Conservation (phyloP, 495 filamentous ascomycete genomes). For the Aspergillus campestris region DNA sequence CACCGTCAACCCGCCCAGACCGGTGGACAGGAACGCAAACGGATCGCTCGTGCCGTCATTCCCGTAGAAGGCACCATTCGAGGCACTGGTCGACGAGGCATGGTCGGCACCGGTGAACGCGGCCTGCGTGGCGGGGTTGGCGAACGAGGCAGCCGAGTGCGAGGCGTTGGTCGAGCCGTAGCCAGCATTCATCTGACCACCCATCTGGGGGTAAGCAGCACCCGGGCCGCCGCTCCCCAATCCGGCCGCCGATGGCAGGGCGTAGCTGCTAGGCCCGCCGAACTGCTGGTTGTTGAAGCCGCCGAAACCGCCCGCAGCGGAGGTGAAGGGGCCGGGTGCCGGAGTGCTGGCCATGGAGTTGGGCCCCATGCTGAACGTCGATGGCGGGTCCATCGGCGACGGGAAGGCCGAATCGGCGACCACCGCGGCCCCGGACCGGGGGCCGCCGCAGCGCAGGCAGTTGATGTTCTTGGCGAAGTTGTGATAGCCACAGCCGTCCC, state of each 20-base stretch:
- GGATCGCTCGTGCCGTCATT: constrained; percentile 64
- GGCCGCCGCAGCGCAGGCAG: constrained; percentile 91
- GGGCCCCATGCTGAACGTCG: constrained; percentile 66
- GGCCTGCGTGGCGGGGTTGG: constrained; percentile 85
- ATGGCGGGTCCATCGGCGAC: constrained; percentile 79
- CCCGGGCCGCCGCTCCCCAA: constrained; percentile 68
- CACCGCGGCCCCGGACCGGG: constrained; percentile 84
- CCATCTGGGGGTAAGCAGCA: constrained; percentile 66
- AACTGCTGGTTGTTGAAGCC: constrained; percentile 74
- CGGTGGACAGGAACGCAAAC: constrained; percentile 81
- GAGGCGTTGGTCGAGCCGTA: constrained; percentile 57
- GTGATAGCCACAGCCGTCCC: constrained; percentile 96
- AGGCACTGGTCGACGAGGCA: constrained; percentile 44
- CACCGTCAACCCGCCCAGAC: constrained; percentile 72
- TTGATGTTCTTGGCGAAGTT: constrained; percentile 99
- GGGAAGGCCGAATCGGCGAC: constrained; percentile 91
- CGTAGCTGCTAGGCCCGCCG: constrained; percentile 81
- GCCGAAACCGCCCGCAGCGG: constrained; percentile 61
- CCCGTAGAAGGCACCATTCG: constrained; percentile 50
- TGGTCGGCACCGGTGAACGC: constrained; percentile 83
- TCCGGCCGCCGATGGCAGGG: constrained; percentile 65
- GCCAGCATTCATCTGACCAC: constrained; percentile 56
- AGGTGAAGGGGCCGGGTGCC: constrained; percentile 72
- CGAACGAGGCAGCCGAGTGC: constrained; percentile 82
- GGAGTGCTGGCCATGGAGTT: constrained; percentile 80